Evolutionary conservation across 2,329 filamentous ascomycete species (phyloP).

Genomic region (Fusarium fujikuroi): DNA sequence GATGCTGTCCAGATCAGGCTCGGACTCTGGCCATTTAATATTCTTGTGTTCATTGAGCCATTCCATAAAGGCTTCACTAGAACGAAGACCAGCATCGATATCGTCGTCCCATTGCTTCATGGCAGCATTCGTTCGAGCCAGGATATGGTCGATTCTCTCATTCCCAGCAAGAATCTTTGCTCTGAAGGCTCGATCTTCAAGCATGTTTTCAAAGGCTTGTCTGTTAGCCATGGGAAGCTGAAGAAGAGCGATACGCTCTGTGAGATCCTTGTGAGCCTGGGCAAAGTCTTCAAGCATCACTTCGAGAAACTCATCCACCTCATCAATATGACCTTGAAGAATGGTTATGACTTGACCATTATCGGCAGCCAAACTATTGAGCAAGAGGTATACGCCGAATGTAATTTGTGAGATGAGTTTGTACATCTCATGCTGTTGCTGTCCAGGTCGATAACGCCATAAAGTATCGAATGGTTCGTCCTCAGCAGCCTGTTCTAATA

Average conservation of each 20-base stretch:
- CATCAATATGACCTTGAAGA: constrained; percentile 90
- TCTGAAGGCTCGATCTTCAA: constrained; percentile 85
- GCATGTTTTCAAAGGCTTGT: constrained; percentile 84
- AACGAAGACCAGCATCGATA: constrained; percentile 79
- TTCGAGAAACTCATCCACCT: constrained; percentile 91
- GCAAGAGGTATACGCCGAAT: constrained; percentile 89
- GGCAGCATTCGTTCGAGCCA: constrained; percentile 79
- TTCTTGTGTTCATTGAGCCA: constrained; percentile 77
- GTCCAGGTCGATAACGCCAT: constrained; percentile 81
- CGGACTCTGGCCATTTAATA: constrained; percentile 68
- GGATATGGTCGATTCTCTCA: constrained; percentile 88
- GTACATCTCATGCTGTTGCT: constrained; percentile 86
- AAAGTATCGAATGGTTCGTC: constrained; percentile 76
- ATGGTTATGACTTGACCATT: constrained; percentile 89
- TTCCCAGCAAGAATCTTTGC: constrained; percentile 86
- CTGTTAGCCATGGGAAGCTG: constrained; percentile 86
- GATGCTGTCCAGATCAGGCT: constrained; percentile 72
- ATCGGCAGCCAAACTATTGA: constrained; percentile 87
- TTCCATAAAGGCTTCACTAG: constrained; percentile 78
- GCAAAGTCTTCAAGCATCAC: constrained; percentile 86
- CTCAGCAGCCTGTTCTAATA: constrained; percentile 75
- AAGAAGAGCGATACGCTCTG: constrained; percentile 81
- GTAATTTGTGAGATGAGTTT: constrained; percentile 93
- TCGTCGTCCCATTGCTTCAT: constrained; percentile 84
- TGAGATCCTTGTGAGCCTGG: constrained; percentile 80